A percentile compares a stretch with the other conserved stretches of the same genome.
These are phyloP conservation scores for Crucibulum laeve DNA, from an alignment of 768 basidiomycete species.

Conservation along the genomic window DNA sequence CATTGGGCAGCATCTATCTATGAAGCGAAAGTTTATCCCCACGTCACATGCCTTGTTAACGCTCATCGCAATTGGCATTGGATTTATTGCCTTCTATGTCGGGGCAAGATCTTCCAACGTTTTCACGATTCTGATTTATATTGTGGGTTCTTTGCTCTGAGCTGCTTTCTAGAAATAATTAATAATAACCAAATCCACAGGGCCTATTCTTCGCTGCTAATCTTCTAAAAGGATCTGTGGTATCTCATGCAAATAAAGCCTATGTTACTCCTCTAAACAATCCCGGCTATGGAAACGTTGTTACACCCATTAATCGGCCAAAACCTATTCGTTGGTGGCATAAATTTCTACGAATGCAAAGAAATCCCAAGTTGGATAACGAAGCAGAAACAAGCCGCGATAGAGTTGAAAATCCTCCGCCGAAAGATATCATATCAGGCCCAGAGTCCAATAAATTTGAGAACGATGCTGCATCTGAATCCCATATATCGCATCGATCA, in stretches of 20 bases:
- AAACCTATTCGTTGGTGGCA: too few relatives aligned
- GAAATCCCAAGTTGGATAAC: too few relatives aligned
- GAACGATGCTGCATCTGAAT: too few relatives aligned
- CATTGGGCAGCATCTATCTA: not conserved
- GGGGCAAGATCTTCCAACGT: not conserved
- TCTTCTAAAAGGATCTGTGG: not conserved
- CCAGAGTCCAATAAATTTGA: too few relatives aligned
- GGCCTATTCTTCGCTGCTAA: not conserved
- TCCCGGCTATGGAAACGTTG: not conserved
- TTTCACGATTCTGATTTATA: not conserved
- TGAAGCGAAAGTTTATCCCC: not conserved
- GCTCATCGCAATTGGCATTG: not conserved
- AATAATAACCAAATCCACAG: not conserved
- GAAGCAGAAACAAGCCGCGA: too few relatives aligned
- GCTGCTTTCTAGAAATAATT: not conserved
- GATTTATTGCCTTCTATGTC: not conserved
- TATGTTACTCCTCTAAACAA: not conserved
- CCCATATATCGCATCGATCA: too few relatives aligned
- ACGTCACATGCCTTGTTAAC: not conserved
- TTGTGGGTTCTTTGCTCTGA: not conserved
- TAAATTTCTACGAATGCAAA: too few relatives aligned
- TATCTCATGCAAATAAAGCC: not conserved
- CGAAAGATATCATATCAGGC: too few relatives aligned
- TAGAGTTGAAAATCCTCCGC: too few relatives aligned
- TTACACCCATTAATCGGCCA: too few relatives aligned